These are phyloP conservation scores for Aspergillus ellipticus DNA, from an alignment of 495 filamentous ascomycete genomes.

Conservation along the genomic window DNA sequence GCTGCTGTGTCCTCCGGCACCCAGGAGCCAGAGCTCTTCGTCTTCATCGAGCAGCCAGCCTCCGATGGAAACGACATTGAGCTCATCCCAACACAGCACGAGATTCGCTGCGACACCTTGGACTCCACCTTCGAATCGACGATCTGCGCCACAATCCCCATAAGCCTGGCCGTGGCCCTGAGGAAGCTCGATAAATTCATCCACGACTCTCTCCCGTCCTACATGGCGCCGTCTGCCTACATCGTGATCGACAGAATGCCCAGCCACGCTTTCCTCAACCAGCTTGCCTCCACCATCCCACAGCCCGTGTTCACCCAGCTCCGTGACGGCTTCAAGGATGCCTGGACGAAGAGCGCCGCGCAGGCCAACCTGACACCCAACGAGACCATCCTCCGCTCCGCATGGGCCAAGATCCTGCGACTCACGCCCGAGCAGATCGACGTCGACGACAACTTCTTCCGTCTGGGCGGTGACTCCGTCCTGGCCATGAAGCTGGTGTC, in stretches of 20 bases:
- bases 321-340: conserved; percentile 17
- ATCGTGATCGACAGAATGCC: conserved; percentile 32
- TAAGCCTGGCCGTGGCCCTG: conserved; percentile 23
- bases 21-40: conserved; percentile 20
- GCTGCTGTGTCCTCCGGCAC: conserved; percentile 16
- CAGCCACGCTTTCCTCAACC: conserved; percentile 16
- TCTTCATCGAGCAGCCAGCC: conserved; percentile 27
- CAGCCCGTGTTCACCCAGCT: conserved; percentile 17
- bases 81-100: conserved; percentile 18
- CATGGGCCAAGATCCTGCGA: conserved; percentile 46
- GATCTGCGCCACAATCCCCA: conserved; percentile 19
- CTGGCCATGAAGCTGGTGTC: conserved; percentile 2
- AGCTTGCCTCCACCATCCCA: conserved; percentile 26
- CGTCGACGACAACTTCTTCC: conserved; percentile 33
- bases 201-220: conserved; percentile 33
- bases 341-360: conserved; percentile 19
- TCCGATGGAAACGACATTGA: conserved; percentile 20
- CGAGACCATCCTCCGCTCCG: conserved; percentile 37
- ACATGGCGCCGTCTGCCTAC: conserved; percentile 39
- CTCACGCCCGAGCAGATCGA: conserved; percentile 34
- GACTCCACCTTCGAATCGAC: conserved; percentile 1
- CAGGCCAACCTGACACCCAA: conserved; percentile 25
- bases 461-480: conserved; percentile 38
- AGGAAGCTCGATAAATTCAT: conserved; percentile 36
- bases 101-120: conserved; percentile 11